These are phyloP conservation scores for Rutstroemia sydowiana DNA, from an alignment of 2,329 filamentous ascomycete species.

Conservation along the genomic window DNA sequence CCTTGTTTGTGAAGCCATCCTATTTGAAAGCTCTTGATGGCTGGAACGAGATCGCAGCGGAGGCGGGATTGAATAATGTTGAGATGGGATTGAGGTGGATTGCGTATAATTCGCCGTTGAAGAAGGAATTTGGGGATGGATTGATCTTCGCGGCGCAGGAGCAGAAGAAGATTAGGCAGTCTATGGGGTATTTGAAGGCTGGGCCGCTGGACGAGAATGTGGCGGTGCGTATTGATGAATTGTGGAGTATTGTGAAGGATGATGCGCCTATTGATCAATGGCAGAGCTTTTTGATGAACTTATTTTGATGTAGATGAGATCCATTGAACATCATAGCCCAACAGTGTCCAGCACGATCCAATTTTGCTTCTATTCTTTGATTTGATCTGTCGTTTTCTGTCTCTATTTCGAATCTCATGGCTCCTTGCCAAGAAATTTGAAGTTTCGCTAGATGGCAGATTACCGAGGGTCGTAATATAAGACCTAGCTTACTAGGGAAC, in stretches of 20 bases:
- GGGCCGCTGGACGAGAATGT: slow-evolving; percentile 21
- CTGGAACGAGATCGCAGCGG: slow-evolving; percentile 27
- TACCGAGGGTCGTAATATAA: no score
- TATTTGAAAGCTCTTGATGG: slow-evolving; percentile 22
- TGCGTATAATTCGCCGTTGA: slow-evolving; percentile 26
- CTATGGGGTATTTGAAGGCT: slow-evolving; percentile 14
- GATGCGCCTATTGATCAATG: slow-evolving; percentile 24
- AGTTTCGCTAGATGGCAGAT: no score
- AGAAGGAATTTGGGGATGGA: slow-evolving; percentile 28
- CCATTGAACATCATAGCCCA: no score
- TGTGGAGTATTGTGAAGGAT: slow-evolving; percentile 25
- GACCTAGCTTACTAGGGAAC: no score
- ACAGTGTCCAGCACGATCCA: no score
- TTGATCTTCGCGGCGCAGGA: slow-evolving; percentile 27
- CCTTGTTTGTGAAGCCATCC: slow-evolving; percentile 14
- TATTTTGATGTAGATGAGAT: no score
- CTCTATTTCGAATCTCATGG: no score
- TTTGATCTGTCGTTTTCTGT: no score
- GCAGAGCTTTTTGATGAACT: no score
- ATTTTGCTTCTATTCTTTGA: no score
- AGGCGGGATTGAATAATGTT: slow-evolving; percentile 28
- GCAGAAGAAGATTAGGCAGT: slow-evolving; percentile 20
- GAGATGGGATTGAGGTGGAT: slow-evolving; percentile 34
- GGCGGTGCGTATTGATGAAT: slow-evolving; percentile 12
- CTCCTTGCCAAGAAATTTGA: no score